Conservation (phyloP, 2,329 filamentous ascomycete genomes). For the Paradendryphiella salina region DNA sequence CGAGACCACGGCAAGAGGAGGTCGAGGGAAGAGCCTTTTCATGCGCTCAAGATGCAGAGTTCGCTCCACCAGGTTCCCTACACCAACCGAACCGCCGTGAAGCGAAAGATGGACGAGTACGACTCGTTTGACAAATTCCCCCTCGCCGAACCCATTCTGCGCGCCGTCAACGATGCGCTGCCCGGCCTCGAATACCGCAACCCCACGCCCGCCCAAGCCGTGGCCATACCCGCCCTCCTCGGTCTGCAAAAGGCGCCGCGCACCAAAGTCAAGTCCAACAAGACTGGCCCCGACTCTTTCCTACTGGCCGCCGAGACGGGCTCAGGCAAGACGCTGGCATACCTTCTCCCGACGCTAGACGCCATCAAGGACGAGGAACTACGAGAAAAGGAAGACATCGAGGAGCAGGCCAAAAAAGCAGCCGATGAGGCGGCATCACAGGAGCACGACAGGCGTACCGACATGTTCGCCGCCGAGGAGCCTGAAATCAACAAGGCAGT, state of each 20-base stretch:
- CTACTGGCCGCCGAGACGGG: constrained; percentile 94
- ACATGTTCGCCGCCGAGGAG: constrained; percentile 63
- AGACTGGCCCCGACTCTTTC: constrained; percentile 63
- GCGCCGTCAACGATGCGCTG: constrained; percentile 77
- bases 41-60: constrained; percentile 93
- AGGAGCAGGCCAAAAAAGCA: constrained; percentile 56
- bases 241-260: constrained; percentile 54
- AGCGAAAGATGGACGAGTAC: constrained; percentile 65
- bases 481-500: constrained; percentile 62
- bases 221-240: constrained; percentile 83
- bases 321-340: constrained; percentile 94
- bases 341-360: constrained; percentile 82
- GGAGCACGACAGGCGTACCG: constrained; percentile 40
- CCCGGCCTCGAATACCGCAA: constrained; percentile 72
- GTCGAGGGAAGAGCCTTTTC: constrained; percentile 59
- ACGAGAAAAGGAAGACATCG: constrained; percentile 52
- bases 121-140: constrained; percentile 81
- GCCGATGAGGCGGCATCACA: constrained; percentile 53
- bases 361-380: constrained; percentile 74
- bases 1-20: constrained; percentile 31
- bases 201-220: constrained; percentile 85
- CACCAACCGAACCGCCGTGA: constrained; percentile 63
- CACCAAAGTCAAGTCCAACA: constrained; percentile 32
- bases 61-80: constrained; percentile 77
- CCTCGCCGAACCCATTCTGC: constrained; percentile 70